Evolutionary conservation across 1,284 basidiomycete genomes (phyloP), one percentile per base, ranked within the genome.

Genomic region (Hemileia vastatrix): DNA sequence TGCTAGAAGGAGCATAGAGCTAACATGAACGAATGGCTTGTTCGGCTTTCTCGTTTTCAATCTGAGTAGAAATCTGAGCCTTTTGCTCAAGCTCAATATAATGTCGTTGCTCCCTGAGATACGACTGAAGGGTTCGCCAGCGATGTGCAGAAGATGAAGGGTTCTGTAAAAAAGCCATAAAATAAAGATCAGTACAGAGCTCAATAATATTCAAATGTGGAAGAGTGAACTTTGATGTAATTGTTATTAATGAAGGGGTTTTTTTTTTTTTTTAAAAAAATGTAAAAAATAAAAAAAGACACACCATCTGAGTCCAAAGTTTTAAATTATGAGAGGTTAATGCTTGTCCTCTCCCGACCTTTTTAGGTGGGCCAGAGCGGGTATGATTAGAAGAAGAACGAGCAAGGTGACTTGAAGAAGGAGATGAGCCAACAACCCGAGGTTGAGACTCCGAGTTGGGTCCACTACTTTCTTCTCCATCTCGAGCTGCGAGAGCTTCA

Each of bases 261-360:
- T 36, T 11, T 4, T 4, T 4, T 11, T 18, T 21, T 13, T n/a
- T 18, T 15, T 24, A 3, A 4, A 1, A 4, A 33, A 2, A 4
- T 15, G 6, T 5, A 8, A 11, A 9, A 49, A 44, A 6, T 18
- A 50, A 23, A 24, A 44, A 23, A 27, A 57, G 19, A 76, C 85
- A 71, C 68, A 93, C 92, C 78, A 94, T 84, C 62, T 83, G 86
- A 57, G 89, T 80, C 86, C 92, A 92, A 31, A 91, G 76, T 77
- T 87, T 91, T 69, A 98, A 77, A 72, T 72, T 71, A n/a, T 72
- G 70, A 1, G 69, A 68, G n/a, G 77, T 76, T 23, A 79, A 67
- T 4, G 71, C 65, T 33, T 77, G 72, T 23, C 77, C 73, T 53
- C 67, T 70, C 1, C 76, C 77, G 9, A 79, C 64, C 57, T 67